Base-by-base conservation (phyloP, 1,284 basidiomycete genomes). In the Microbotryum saponariae region DNA sequence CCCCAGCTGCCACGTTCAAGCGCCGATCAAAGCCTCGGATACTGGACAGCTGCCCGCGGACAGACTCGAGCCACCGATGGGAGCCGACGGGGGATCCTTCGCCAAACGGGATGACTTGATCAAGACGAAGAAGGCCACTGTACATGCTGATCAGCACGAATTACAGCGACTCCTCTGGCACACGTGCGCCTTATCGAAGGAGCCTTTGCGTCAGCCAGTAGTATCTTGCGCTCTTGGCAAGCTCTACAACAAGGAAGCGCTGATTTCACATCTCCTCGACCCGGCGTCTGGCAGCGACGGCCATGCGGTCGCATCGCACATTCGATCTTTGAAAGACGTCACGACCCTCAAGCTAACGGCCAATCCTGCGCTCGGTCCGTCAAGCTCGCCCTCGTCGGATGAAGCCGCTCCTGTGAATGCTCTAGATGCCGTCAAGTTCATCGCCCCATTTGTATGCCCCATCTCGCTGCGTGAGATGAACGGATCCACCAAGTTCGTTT, bases 391-490 rank as follows among this genome's bases (percentile, higher is more conserved):
- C 46, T 44, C 10, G 31, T 31, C 58, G 9, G 33, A 50, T 7
- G 51, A 57, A 63, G 33, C 58, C 51, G 71, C 76, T 20, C 70
- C 79, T 45, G 66, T 18, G 71, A 20, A 80, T 81, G 47, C 74
- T 77, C 29, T 42, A 9, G 37, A 72, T 76, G 2, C 69, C 74
- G 7, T 65, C 71, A 5, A 82, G 83, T 46, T 42, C 37, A 78
- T 78, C 3, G 81, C 86, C 0, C 82, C 82, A 48, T 96, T 91
- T 70, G 83, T 91, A 59, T 97, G 92, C 77, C 89, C 92, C 1
- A 80, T 96, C 54, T 89, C 86, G 3, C 78, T 91, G 68, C 89
- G 90, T 74, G 92, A 94, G 77, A 94, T 96, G 90, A 90, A 89
- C 65, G 91, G 91, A n/a, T 74, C 77, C 0, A 82, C 88, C 57